phyloP scores from a whole-genome alignment of 192 early-diverging fungal species.

The Radiomyces spectabilis region DNA sequence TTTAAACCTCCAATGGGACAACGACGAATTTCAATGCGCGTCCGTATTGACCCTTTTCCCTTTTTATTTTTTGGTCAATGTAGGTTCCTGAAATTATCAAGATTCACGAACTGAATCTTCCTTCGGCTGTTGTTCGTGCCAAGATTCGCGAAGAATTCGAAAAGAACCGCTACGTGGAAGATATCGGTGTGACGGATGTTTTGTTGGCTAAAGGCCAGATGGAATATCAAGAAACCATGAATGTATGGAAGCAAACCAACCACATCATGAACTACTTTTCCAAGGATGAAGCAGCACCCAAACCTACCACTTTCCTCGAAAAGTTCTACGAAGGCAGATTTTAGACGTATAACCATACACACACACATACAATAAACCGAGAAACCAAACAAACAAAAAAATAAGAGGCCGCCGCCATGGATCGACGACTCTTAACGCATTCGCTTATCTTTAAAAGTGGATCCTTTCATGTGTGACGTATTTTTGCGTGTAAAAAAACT shows the following conservation, averaged over 20 bases:
- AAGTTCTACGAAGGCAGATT: conserved; percentile 70
- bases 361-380: too few relatives aligned
- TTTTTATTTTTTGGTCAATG: not conserved
- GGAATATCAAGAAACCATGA: conserved; percentile 85
- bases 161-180: conserved; percentile 69
- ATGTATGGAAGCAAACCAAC: conserved; percentile 87
- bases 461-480: too few relatives aligned
- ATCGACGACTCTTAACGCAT: too few relatives aligned
- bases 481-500: too few relatives aligned
- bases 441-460: too few relatives aligned
- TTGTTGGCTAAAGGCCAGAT: conserved; percentile 81
- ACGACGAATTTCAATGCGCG: not conserved
- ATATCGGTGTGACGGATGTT: conserved; percentile 73
- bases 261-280: conserved; percentile 86
- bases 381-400: too few relatives aligned
- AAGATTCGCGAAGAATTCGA: conserved; percentile 90
- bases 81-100: conserved; percentile 70
- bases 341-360: too few relatives aligned
- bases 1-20: not conserved
- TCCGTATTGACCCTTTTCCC: not conserved
- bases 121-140: conserved; percentile 60
- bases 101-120: conserved; percentile 66
- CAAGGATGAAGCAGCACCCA: conserved; percentile 58
- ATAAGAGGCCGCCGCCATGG: too few relatives aligned
- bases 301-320: conserved; percentile 69